Evolutionary conservation across 305 asterid species (phyloP).

Genomic region (Solanum chacoense): DNA sequence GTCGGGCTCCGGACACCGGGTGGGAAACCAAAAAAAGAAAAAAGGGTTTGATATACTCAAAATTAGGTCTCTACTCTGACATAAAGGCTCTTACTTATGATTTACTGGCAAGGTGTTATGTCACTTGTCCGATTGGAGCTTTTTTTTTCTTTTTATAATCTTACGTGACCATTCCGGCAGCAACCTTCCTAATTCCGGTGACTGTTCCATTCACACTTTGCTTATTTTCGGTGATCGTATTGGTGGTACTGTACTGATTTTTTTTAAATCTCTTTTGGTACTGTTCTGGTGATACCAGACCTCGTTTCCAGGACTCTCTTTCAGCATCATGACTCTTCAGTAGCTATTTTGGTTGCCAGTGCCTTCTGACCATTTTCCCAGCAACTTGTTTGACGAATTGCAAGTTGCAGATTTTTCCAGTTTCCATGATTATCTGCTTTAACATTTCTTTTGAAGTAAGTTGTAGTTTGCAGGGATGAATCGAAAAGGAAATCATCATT

Average conservation of each 20-base stretch:
- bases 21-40: not conserved
- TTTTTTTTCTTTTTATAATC: not conserved
- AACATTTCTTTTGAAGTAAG: not conserved
- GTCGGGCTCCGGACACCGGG: not conserved
- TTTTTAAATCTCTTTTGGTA: not conserved
- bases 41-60: not conserved
- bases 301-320: not conserved
- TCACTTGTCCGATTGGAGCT: not conserved
- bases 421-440: not conserved
- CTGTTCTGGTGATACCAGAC: not conserved
- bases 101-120: not conserved
- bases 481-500: not conserved
- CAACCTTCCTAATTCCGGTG: not conserved
- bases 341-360: not conserved
- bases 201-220: not conserved
- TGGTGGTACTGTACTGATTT: not conserved
- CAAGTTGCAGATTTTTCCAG: not conserved
- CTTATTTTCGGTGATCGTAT: not conserved
- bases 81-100: not conserved
- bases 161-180: not conserved
- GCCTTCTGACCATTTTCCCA: not conserved
- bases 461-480: not conserved
- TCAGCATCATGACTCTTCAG: not conserved
- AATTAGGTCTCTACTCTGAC: not conserved
- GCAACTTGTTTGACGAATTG: not conserved